These are phyloP conservation scores for Camillea tinctor DNA, from an alignment of 2,329 filamentous ascomycete species.

Conservation along the genomic window DNA sequence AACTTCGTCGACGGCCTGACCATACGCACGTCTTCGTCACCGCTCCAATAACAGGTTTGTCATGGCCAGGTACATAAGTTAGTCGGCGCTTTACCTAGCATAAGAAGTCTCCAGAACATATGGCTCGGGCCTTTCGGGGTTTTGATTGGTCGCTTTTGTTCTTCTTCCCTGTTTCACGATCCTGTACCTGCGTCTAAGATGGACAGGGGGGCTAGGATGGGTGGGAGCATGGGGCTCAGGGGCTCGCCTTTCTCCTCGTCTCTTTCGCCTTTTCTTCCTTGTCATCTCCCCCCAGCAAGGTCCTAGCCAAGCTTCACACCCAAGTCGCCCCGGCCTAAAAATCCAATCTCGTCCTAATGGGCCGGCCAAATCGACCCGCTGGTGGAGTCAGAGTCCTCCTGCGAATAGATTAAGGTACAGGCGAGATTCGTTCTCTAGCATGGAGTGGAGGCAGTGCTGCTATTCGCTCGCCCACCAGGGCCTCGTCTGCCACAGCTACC, in stretches of 20 bases:
- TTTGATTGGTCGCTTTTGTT: constrained; percentile 21
- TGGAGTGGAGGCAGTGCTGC: constrained; percentile 12
- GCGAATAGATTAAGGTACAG: constrained; percentile 17
- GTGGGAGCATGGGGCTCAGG: constrained; percentile 27
- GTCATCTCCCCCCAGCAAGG: constrained; percentile 1
- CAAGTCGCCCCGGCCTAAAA: constrained; percentile 1
- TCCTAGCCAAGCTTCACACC: constrained; percentile 9
- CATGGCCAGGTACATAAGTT: neutral
- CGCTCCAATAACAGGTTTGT: neutral
- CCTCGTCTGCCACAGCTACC: neutral
- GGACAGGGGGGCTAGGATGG: constrained; percentile 16
- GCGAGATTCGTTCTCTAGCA: constrained; percentile 5
- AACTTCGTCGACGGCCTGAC: neutral
- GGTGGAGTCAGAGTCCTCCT: constrained; percentile 22
- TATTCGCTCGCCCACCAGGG: constrained; percentile 2
- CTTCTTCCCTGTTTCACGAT: constrained; percentile 29
- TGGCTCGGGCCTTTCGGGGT: constrained; percentile 1
- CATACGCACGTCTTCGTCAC: neutral
- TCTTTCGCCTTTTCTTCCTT: constrained; percentile 3
- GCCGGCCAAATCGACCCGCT: constrained; percentile 1
- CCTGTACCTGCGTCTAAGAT: constrained; percentile 32
- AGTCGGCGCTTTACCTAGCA: constrained; percentile 5
- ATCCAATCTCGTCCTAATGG: neutral
- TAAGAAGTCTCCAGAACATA: constrained; percentile 13
- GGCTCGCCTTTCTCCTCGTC: constrained; percentile 10